Conservation (phyloP, 1,139 yeast genomes). For the Pichia sp. region DNA sequence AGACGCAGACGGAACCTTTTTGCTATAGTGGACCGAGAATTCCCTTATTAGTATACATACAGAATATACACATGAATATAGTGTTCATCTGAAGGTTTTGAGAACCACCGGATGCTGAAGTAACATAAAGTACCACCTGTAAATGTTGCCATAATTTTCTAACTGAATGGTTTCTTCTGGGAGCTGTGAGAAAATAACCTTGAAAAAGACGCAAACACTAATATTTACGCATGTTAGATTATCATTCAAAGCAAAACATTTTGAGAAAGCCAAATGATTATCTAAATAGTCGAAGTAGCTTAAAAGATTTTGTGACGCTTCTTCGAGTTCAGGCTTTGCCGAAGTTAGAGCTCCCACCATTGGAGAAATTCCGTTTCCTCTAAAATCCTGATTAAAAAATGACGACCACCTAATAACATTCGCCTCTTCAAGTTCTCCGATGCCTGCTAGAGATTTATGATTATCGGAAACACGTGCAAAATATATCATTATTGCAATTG, state of each 20-base stretch:
- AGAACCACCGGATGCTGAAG: not conserved
- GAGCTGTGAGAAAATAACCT: not conserved
- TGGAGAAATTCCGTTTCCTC: not conserved
- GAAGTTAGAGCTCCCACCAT: not conserved
- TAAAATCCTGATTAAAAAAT: not conserved
- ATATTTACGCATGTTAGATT: not conserved
- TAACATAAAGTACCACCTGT: not conserved
- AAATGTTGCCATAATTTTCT: not conserved
- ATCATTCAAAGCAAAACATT: not conserved
- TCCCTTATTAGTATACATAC: not conserved
- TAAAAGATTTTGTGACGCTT: not conserved
- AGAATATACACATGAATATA: not conserved
- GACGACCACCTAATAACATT: not conserved
- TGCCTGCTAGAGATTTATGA: not conserved
- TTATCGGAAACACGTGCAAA: not conserved
- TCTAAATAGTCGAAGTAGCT: not conserved
- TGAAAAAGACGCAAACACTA: not conserved
- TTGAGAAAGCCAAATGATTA: not conserved
- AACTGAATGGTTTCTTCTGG: not conserved
- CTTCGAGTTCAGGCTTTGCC: not conserved
- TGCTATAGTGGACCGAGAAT: too few relatives aligned
- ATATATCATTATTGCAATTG: not conserved
- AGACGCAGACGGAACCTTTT: not conserved
- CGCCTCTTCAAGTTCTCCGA: not conserved
- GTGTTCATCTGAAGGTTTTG: not conserved